Evolutionary conservation across 2,329 filamentous ascomycete genomes (phyloP).

Genomic region (Falciphora oryzae): DNA sequence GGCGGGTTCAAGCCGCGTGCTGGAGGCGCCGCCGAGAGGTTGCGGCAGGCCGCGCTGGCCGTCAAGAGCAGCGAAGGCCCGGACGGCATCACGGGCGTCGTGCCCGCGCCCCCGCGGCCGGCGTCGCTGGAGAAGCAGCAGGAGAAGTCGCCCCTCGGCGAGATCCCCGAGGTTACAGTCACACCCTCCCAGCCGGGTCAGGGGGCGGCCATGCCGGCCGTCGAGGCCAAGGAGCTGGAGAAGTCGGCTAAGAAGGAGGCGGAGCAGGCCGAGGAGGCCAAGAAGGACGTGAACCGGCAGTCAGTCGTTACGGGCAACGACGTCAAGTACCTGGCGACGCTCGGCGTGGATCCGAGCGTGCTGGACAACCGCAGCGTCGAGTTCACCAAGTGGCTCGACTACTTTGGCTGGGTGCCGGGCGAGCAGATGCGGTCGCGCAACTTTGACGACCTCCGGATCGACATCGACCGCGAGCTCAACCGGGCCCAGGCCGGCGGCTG

Average conservation of each 20-base stretch:
- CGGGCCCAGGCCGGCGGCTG: constrained; percentile 89
- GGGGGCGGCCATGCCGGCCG: constrained; percentile 22
- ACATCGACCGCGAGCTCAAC: constrained; percentile 81
- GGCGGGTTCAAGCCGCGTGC: constrained; percentile 77
- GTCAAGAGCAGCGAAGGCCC: constrained; percentile 60
- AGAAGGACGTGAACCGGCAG: constrained; percentile 45
- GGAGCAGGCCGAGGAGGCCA: constrained; percentile 23
- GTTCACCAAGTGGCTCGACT: constrained; percentile 75
- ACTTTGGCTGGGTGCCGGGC: constrained; percentile 81
- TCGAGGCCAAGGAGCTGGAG: constrained; percentile 32
- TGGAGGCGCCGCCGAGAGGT: constrained; percentile 77
- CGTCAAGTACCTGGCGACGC: constrained; percentile 66
- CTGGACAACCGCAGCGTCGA: constrained; percentile 72
- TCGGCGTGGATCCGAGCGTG: constrained; percentile 73
- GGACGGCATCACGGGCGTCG: constrained; percentile 84
- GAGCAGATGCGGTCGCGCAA: constrained; percentile 68
- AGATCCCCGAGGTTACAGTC: constrained; percentile 53
- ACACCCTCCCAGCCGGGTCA: constrained; percentile 41
- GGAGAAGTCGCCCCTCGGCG: constrained; percentile 28
- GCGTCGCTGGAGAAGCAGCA: constrained; percentile 31
- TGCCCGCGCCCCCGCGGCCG: constrained; percentile 65
- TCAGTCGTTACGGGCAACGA: constrained; percentile 67
- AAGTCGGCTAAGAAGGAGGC: constrained; percentile 27
- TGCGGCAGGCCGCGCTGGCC: constrained; percentile 56
- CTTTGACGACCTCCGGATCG: constrained; percentile 73